phyloP scores from a whole-genome alignment of 2,329 filamentous ascomycete genomes.

The Aspergillus ochraceus region DNA sequence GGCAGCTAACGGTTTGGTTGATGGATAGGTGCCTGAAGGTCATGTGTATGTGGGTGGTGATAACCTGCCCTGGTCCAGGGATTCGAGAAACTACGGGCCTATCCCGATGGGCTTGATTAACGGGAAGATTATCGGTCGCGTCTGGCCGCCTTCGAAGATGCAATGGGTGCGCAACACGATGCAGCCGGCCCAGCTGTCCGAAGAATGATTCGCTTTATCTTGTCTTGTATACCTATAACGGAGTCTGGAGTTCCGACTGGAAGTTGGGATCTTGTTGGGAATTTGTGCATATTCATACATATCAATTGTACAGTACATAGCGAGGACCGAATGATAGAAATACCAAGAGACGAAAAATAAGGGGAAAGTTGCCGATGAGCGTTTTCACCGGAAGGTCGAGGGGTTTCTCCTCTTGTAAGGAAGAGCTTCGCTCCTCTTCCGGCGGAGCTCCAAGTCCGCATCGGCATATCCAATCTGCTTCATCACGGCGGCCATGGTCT shows the following conservation, averaged over 20 bases:
- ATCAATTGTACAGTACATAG: slow-evolving; percentile 45
- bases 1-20: slow-evolving; percentile 4
- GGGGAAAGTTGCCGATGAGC: background rate
- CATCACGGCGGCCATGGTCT: slow-evolving; percentile 86
- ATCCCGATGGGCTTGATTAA: slow-evolving; percentile 80
- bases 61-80: slow-evolving; percentile 78
- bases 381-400: slow-evolving; percentile 42
- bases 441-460: slow-evolving; percentile 80
- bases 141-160: slow-evolving; percentile 37
- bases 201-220: background rate
- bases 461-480: slow-evolving; percentile 71
- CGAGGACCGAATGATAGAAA: slow-evolving; percentile 27
- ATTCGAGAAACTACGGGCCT: slow-evolving; percentile 84
- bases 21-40: slow-evolving; percentile 73
- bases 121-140: slow-evolving; percentile 71
- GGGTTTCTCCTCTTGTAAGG: slow-evolving; percentile 63
- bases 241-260: slow-evolving; percentile 28
- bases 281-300: slow-evolving; percentile 45
- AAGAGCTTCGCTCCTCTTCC: slow-evolving; percentile 69
- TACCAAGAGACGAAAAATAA: slow-evolving; percentile 17
- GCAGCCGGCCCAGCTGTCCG: slow-evolving; percentile 29
- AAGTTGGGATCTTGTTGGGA: slow-evolving; percentile 11
- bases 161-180: slow-evolving; percentile 40
- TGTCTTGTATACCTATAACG: slow-evolving; percentile 5
- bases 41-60: slow-evolving; percentile 93